Conservation (phyloP, 176 grass and related monocot genomes). For the Carex myosuroides region DNA sequence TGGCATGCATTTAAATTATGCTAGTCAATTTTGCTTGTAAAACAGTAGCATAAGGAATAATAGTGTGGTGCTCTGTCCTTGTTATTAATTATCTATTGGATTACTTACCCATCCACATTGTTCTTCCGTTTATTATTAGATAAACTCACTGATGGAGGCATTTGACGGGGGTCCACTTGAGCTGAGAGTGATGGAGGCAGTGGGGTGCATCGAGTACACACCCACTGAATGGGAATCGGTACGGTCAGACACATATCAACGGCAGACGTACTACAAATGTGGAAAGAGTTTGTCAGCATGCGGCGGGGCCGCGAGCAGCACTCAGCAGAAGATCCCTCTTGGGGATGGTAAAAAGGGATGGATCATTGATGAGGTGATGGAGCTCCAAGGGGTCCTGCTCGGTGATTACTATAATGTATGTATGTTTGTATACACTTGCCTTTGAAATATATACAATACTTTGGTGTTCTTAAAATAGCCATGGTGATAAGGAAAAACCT, state of each 20-base stretch:
- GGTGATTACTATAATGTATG: constrained; percentile 89
- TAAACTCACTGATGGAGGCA: constrained; percentile 57
- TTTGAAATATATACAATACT: not conserved
- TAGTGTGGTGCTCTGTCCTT: not conserved
- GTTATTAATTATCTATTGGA: not conserved
- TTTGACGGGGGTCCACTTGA: constrained; percentile 67
- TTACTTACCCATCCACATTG: not conserved
- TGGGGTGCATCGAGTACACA: constrained; percentile 69
- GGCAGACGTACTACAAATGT: constrained; percentile 70
- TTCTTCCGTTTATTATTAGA: constrained; percentile 29
- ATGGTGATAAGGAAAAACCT: not conserved
- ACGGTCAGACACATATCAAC: constrained; percentile 51
- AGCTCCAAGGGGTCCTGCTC: constrained; percentile 79
- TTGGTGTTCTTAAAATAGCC: not conserved
- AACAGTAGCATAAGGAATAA: not conserved
- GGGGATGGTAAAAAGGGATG: constrained; percentile 66
- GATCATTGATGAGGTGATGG: constrained; percentile 80
- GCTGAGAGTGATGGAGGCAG: constrained; percentile 72
- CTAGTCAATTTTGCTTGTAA: not conserved
- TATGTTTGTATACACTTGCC: constrained; percentile 3
- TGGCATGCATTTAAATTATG: not conserved
- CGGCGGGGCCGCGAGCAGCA: constrained; percentile 68
- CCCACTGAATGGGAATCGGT: constrained; percentile 62
- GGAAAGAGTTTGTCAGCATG: constrained; percentile 60
- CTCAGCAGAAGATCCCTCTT: constrained; percentile 66